Evolutionary conservation across 2,329 filamentous ascomycete species (phyloP).

Genomic region (Phialophora chinensis): DNA sequence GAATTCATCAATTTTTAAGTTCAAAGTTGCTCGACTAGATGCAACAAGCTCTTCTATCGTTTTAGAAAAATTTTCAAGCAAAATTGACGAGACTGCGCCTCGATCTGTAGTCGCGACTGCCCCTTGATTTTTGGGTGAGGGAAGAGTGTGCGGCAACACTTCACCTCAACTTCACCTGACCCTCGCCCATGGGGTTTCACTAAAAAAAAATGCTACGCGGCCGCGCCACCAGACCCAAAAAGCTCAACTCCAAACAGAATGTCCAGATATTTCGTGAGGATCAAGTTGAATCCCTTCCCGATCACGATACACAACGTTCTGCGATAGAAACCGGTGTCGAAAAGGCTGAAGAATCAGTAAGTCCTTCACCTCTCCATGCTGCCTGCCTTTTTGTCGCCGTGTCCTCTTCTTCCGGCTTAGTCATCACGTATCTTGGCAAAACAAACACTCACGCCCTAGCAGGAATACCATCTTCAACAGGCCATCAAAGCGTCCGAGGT

Average conservation of each 20-base stretch:
- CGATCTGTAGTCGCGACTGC: conserved; percentile 1
- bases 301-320: conserved; percentile 81
- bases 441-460: conserved; percentile 34
- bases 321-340: conserved; percentile 96
- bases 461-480: conserved; percentile 96
- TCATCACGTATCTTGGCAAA: conserved; percentile 25
- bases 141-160: background rate
- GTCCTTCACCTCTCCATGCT: conserved; percentile 50
- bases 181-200: conserved; percentile 28
- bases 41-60: background rate
- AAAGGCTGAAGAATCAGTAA: conserved; percentile 94
- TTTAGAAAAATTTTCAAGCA: background rate
- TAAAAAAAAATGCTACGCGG: conserved; percentile 32
- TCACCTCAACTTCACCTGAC: conserved; percentile 6
- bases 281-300: conserved; percentile 84
- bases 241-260: conserved; percentile 88
- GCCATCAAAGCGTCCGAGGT: conserved; percentile 70
- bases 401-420: conserved; percentile 33
- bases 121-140: conserved; percentile 2
- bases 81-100: background rate
- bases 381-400: conserved; percentile 24
- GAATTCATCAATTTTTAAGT: conserved; percentile 6
- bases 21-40: background rate
- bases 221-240: conserved; percentile 61
- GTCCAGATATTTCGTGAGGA: conserved; percentile 87